Conservation (phyloP, 1,284 basidiomycete species). For the Xerocomus minutiporus region DNA sequence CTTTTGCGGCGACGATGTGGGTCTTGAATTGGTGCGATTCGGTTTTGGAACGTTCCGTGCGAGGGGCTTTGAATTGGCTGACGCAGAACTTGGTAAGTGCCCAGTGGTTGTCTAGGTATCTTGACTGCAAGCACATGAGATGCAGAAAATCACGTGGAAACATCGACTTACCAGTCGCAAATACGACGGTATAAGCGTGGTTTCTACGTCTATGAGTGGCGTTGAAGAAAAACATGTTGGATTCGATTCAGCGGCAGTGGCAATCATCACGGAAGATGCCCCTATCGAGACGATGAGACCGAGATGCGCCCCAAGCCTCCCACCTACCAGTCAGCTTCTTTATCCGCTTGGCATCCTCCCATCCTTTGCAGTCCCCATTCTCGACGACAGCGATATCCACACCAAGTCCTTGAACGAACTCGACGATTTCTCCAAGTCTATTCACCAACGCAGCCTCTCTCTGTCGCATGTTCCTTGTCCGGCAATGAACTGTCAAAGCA, state of each 20-base stretch:
- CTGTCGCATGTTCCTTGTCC: conserved; percentile 90
- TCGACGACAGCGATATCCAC: conserved; percentile 81
- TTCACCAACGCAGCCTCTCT: conserved; percentile 77
- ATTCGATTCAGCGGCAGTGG: conserved; percentile 90
- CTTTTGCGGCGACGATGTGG: conserved; percentile 58
- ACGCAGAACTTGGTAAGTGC: conserved; percentile 91
- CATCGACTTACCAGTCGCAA: conserved; percentile 63
- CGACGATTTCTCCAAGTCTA: conserved; percentile 80
- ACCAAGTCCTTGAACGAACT: conserved; percentile 67
- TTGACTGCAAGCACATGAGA: conserved; percentile 37
- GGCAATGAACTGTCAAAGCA: conserved; percentile 91
- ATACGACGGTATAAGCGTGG: conserved; percentile 71
- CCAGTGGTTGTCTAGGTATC: conserved; percentile 77
- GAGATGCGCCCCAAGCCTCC: background rate
- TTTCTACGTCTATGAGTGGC: conserved; percentile 68
- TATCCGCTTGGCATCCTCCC: conserved; percentile 74
- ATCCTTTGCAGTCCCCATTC: conserved; percentile 90
- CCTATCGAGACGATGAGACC: conserved; percentile 39
- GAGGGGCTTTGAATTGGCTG: conserved; percentile 68
- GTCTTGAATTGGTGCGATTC: conserved; percentile 58
- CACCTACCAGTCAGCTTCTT: conserved; percentile 66
- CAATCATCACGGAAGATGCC: conserved; percentile 94
- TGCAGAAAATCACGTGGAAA: background rate
- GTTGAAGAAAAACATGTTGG: conserved; percentile 78
- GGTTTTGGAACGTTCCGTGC: conserved; percentile 51